Base-by-base conservation (phyloP, 345 rosid genomes). In the Limnanthes douglasii region DNA sequence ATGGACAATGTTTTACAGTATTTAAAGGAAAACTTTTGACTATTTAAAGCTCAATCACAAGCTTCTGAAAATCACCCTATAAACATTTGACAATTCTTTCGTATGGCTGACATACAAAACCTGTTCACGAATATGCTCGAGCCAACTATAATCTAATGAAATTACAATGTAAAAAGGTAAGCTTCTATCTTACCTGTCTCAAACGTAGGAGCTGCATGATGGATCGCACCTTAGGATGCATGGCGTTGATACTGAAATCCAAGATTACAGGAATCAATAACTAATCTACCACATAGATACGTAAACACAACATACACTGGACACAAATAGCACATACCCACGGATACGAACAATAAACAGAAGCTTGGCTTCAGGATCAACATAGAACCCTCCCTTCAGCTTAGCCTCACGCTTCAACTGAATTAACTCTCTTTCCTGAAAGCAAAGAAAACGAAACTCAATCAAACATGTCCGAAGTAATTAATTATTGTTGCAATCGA, bases 131-230 rank as follows among this genome's bases (percentile, higher is more conserved):
- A n/a, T n/a, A n/a, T n/a, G n/a, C n/a, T n/a, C n/a, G n/a, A n/a
- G n/a, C n/a, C n/a, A n/a, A n/a, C n/a, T n/a, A n/a, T n/a, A n/a
- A n/a, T n/a, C n/a, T n/a, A n/a, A n/a, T n/a, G n/a, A n/a, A n/a
- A n/a, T n/a, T n/a, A n/a, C n/a, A n/a, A n/a, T n/a, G n/a, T n/a
- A n/a, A n/a, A n/a, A n/a, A 10, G 1, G 5, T 8, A 31, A 8
- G 9, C 13, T 12, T 6, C 10, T 15, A 6, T 23, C 20, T 11
- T 47, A 86, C 95, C 97, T 86, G 97, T 71, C 90, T 65, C 64
- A 88, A 39, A 45, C 95, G 88, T 48, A 88, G 41, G n/a, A 88
- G 95, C 75, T 78, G 95, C 62, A 86, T 65, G 36, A 86, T 86
- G 69, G 65, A 78, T 53, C 72, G 70, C 1, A 88, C 70, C 60